Base-by-base conservation (phyloP, 345 rosid species). In the Trapa bicornis region DNA sequence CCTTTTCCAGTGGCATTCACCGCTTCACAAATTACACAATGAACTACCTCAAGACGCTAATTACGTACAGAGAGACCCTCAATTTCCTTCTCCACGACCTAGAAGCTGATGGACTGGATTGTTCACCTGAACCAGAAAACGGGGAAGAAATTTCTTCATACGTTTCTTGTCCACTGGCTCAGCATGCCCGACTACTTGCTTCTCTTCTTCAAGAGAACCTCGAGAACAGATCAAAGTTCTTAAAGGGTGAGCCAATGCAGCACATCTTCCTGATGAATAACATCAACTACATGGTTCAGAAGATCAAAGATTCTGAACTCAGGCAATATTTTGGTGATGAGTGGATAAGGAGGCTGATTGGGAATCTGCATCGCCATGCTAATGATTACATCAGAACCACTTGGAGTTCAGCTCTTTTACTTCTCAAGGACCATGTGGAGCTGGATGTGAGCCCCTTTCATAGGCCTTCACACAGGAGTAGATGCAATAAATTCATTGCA, bases 291-390 rank as follows among this genome's bases (percentile, higher is more conserved):
- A 75, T 86, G 83, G 91, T 87, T 43, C 83, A 87, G 66, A 89
- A 89, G 80, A 84, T 89, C 3, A 86, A 85, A 67, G 77, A 69
- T 67, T 87, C 91, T 0, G 84, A 87, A 56, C 91, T 92, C 71
- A 75, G 80, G 75, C 70, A 12, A 65, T 76, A 76, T 75, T 86
- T 92, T 43, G 98, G 92, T 73, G 95, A 92, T 61, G 89, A 79
- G 57, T 92, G 98, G 98, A 84, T 89, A 74, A 75, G 89, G 37
- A 87, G 80, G 76, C 89, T 83, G 63, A 84, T 68, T 0, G 92
- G 77, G 2, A 80, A 76, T 61, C 79, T 80, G 74, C 92, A 81
- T 76, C 86, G 76, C 66, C 73, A 78, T 43, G 96, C 87, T 29
- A 87, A 78, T 11, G 71, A 76, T 80, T 89, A 89, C 58, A 81